Evolutionary conservation across 352 stramenopile genomes (phyloP), one percentile per base, ranked within the genome.

Genomic region (Globisporangium okanoganense): DNA sequence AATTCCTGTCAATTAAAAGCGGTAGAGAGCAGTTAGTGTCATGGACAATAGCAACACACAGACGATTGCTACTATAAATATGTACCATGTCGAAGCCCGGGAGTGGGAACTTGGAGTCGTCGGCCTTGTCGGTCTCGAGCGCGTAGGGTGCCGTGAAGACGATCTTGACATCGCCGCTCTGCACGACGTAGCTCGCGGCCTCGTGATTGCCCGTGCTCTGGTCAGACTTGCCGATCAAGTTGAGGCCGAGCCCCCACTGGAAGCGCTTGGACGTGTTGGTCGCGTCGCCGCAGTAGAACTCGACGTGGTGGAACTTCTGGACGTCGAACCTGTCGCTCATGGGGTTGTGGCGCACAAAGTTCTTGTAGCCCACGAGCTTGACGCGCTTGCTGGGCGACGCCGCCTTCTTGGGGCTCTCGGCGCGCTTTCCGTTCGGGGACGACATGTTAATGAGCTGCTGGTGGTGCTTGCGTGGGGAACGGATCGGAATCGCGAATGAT

Each of bases 81-180:
- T 61, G 36, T 22, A 66, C 47, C 51, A 71, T 59, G 53, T 94
- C 67, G 63, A 88, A 97, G 25, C 79, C 79, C 14, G 82, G 83
- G 18, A 91, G 52, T 49, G 82, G 66, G 50, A 71, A 79, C 62
- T 72, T 70, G 27, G 77, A 69, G 49, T 73, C 77, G 1, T 62
- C 53, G 3, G 70, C 64, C 71, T 91, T 90, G n/a, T 79, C 70
- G 56, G 82, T 85, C 62, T 87, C 66, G 43, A 81, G 69, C 60
- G 73, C 76, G 71, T 97, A 97, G 20, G 90, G 90, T 20, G 90
- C 90, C 55, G 88, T 96, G 75, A 96, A 95, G 40, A 95, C 80
- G 56, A 97, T 76, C 52, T 75, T 82, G 44, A 97, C 67, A 7
- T 96, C 78, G 60, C 79, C 73, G 53, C 82, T 95, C 54, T 88